phyloP scores from a whole-genome alignment of 805 yeast species.

The Isabelozyma rhagii region DNA sequence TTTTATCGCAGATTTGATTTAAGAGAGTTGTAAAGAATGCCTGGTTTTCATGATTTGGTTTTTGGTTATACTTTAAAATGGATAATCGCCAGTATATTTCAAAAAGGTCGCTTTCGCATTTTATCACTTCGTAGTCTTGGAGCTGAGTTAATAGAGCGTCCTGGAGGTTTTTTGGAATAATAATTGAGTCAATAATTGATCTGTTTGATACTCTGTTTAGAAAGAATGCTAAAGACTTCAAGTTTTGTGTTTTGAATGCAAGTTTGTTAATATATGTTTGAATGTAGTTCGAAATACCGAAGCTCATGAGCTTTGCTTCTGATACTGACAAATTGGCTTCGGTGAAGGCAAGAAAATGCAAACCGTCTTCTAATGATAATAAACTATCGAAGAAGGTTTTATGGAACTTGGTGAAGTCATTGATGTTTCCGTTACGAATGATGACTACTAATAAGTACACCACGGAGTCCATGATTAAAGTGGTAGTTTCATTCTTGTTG shows the following conservation, averaged over 20 bases:
- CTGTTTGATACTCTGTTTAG: slow-evolving; percentile 7
- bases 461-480: slow-evolving; percentile 21
- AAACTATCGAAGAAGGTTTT: slow-evolving; percentile 40
- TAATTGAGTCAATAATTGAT: slow-evolving; percentile 10
- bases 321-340: slow-evolving; percentile 43
- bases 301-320: slow-evolving; percentile 43
- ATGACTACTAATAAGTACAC: slow-evolving; percentile 48
- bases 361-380: slow-evolving; percentile 23
- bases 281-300: slow-evolving; percentile 41
- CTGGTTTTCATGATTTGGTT: slow-evolving; percentile 16
- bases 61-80: slow-evolving; percentile 35
- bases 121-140: slow-evolving; percentile 3
- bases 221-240: slow-evolving; percentile 20
- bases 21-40: slow-evolving; percentile 14
- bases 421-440: slow-evolving; percentile 54
- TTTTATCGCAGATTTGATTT: slow-evolving; percentile 5
- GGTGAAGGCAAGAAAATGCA: slow-evolving; percentile 44
- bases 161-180: slow-evolving; percentile 28
- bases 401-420: slow-evolving; percentile 46
- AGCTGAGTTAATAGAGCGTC: slow-evolving; percentile 8
- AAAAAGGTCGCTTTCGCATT: slow-evolving; percentile 13
- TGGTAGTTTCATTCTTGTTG: background rate
- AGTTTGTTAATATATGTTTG: slow-evolving; percentile 45
- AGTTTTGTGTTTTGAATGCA: slow-evolving; percentile 11
- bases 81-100: slow-evolving; percentile 53